phyloP scores from a whole-genome alignment of 2,329 filamentous ascomycete genomes.

The Alternaria postmessia region DNA sequence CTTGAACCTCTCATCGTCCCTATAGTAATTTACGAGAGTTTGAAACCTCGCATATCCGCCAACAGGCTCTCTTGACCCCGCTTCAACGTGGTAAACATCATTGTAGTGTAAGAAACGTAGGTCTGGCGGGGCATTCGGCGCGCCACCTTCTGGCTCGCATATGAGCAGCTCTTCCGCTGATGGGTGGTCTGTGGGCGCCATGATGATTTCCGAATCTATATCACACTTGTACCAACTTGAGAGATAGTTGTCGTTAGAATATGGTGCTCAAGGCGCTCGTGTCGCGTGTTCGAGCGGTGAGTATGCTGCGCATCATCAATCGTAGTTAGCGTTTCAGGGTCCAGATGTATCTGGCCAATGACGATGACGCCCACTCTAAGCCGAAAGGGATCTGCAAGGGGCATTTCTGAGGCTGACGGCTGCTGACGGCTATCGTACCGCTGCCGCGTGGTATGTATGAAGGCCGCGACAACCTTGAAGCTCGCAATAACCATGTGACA shows the following conservation, averaged over 20 bases:
- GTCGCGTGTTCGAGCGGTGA: slow-evolving; percentile 39
- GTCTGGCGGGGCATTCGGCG: slow-evolving; percentile 65
- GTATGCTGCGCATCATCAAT: slow-evolving; percentile 16
- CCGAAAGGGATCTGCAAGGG: slow-evolving; percentile 22
- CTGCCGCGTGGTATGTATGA: slow-evolving; percentile 5
- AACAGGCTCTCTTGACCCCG: slow-evolving; percentile 78
- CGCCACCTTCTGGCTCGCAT: slow-evolving; percentile 54
- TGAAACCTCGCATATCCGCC: slow-evolving; percentile 85
- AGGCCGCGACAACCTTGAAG: neutral
- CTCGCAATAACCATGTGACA: neutral
- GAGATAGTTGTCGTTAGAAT: slow-evolving; percentile 4
- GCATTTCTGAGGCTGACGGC: slow-evolving; percentile 12
- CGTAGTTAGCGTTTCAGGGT: slow-evolving; percentile 37
- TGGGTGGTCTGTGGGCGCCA: slow-evolving; percentile 37
- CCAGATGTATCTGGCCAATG: slow-evolving; percentile 37
- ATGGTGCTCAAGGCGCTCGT: slow-evolving; percentile 15
- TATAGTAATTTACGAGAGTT: slow-evolving; percentile 78
- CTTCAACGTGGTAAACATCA: slow-evolving; percentile 90
- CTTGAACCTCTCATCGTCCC: slow-evolving; percentile 65
- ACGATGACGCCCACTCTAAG: slow-evolving; percentile 24
- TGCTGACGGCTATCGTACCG: slow-evolving; percentile 16
- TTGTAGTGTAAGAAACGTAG: slow-evolving; percentile 90
- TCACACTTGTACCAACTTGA: neutral
- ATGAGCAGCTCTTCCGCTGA: slow-evolving; percentile 48
- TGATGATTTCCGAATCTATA: slow-evolving; percentile 18